Conservation (phyloP, 495 filamentous ascomycete genomes). For the Daldinia grandis region DNA sequence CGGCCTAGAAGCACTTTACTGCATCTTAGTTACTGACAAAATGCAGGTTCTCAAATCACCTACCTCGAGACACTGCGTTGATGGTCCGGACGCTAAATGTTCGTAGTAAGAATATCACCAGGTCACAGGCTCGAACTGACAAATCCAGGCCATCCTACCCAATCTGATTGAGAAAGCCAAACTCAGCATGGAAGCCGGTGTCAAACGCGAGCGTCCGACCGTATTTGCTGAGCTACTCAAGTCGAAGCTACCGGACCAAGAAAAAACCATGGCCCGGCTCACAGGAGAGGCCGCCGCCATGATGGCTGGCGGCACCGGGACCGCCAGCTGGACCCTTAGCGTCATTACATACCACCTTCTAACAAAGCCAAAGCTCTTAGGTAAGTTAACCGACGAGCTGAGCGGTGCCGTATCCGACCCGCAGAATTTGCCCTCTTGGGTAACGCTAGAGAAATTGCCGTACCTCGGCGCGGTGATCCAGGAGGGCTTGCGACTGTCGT, state of each 20-base stretch:
- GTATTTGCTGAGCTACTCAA: slow-evolving; percentile 5
- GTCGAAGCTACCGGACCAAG: slow-evolving; percentile 5
- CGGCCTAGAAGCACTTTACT: background rate
- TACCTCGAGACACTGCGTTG: slow-evolving; percentile 11
- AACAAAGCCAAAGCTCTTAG: slow-evolving; percentile 41
- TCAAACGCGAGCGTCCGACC: background rate
- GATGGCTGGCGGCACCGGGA: slow-evolving; percentile 60
- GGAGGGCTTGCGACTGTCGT: slow-evolving; percentile 8
- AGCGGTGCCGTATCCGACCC: slow-evolving; percentile 25
- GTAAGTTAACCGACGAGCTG: slow-evolving; percentile 49
- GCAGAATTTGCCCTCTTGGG: slow-evolving; percentile 31
- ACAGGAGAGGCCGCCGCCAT: slow-evolving; percentile 54
- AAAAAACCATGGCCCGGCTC: background rate
- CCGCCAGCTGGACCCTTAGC: slow-evolving; percentile 51
- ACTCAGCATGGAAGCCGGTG: background rate
- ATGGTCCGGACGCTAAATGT: slow-evolving; percentile 21
- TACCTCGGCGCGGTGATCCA: slow-evolving; percentile 12
- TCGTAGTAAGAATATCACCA: background rate
- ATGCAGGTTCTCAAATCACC: slow-evolving; percentile 14
- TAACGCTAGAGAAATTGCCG: slow-evolving; percentile 9
- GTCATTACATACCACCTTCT: slow-evolving; percentile 52
- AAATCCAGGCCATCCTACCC: slow-evolving; percentile 21
- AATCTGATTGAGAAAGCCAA: slow-evolving; percentile 11
- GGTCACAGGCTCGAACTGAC: background rate
- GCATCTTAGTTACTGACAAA: background rate